phyloP scores from a whole-genome alignment of 75 land plant genomes.

The Azolla pinnata region DNA sequence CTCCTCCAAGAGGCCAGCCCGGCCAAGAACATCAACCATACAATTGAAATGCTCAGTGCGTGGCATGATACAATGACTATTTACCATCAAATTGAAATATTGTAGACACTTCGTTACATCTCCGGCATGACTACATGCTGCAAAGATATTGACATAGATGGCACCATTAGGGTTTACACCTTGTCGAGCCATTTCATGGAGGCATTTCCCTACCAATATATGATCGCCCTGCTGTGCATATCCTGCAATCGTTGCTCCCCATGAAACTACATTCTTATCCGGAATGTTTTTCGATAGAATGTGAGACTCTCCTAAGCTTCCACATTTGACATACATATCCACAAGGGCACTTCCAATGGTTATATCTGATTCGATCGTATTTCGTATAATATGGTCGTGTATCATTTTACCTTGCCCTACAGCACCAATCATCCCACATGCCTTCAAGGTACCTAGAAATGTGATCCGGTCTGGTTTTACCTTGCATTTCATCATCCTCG shows the following conservation, averaged over 20 bases:
- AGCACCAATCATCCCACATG: constrained; percentile 2
- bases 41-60: constrained; percentile 12
- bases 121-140: constrained; percentile 40
- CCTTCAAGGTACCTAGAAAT: not conserved
- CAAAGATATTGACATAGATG: constrained; percentile 51
- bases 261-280: constrained; percentile 17
- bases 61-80: constrained; percentile 10
- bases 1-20: constrained; percentile 10
- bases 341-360: constrained; percentile 26
- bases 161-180: constrained; percentile 42
- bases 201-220: constrained; percentile 23
- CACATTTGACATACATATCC: constrained; percentile 44
- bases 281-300: constrained; percentile 31
- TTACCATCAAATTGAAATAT: constrained; percentile 12
- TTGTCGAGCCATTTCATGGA: constrained; percentile 35
- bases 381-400: constrained; percentile 28
- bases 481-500: constrained; percentile 43
- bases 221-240: constrained; percentile 47
- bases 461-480: constrained; percentile 22
- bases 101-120: constrained; percentile 10
- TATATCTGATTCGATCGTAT: constrained; percentile 9
- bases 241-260: constrained; percentile 26
- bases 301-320: constrained; percentile 33
- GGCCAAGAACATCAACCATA: constrained; percentile 17
- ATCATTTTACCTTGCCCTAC: constrained; percentile 29